Percentiles rank a stretch among this genome's conserved stretches.
phyloP scores from a whole-genome alignment of 2,329 filamentous ascomycete species.

The Diaporthe australafricana region DNA sequence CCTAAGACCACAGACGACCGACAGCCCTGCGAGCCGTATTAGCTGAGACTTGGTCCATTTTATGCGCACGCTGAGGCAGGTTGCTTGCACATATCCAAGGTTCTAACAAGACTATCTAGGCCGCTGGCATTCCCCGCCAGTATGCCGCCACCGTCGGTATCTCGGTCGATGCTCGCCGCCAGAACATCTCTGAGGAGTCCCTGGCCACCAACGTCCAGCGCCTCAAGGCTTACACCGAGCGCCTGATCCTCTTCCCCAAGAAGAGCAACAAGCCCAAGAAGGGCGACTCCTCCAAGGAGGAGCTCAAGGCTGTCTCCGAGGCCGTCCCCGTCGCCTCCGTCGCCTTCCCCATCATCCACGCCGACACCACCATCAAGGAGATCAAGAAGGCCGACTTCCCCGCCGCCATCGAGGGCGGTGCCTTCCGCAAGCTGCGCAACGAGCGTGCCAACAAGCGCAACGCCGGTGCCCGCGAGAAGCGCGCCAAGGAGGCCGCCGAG shows the following conservation, averaged over 20 bases:
- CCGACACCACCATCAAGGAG: conserved; percentile 73
- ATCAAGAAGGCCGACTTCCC: conserved; percentile 87
- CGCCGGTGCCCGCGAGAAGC: conserved; percentile 90
- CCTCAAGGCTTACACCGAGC: conserved; percentile 96
- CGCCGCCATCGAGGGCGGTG: conserved; percentile 81
- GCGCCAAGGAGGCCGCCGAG: conserved; percentile 87
- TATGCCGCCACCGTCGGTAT: conserved; percentile 97
- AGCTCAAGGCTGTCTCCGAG: conserved; percentile 72
- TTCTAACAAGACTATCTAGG: conserved; percentile 68
- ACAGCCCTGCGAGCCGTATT: neutral
- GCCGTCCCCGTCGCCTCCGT: conserved; percentile 63
- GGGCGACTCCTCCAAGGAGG: conserved; percentile 88
- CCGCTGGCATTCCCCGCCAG: conserved; percentile 94
- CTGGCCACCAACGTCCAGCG: conserved; percentile 95
- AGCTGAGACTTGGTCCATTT: neutral
- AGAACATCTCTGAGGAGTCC: conserved; percentile 97
- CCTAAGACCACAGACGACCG: neutral
- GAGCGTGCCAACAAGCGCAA: conserved; percentile 86
- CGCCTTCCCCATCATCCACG: conserved; percentile 79
- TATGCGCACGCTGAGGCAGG: neutral
- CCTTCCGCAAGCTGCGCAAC: conserved; percentile 87
- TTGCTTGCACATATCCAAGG: neutral
- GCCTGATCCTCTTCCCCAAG: conserved; percentile 97
- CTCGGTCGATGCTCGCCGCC: conserved; percentile 93
- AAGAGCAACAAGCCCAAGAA: conserved; percentile 94